Percentiles rank a stretch among this genome's conserved stretches.
These are phyloP conservation scores for Debaryomycetaceae sp. DNA, from an alignment of 1,139 yeast species.

Conservation along the genomic window DNA sequence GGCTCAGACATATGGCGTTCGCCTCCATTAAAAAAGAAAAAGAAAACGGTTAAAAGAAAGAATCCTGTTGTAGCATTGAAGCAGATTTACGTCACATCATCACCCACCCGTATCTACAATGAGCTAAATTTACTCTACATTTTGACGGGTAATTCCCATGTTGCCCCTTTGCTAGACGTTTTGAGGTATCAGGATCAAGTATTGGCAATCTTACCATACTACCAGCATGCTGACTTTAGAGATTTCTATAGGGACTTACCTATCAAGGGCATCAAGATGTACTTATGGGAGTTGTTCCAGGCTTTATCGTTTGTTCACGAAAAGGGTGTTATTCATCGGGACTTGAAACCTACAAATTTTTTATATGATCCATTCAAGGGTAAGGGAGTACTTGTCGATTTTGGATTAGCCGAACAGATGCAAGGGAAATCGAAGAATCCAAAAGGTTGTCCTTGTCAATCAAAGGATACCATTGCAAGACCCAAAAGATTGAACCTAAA, in stretches of 20 bases:
- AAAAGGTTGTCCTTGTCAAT: slow-evolving; percentile 29
- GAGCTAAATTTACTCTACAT: slow-evolving; percentile 76
- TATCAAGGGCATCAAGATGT: slow-evolving; percentile 71
- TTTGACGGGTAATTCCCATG: slow-evolving; percentile 64
- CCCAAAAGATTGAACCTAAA: slow-evolving; percentile 39
- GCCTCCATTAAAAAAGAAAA: slow-evolving; percentile 36
- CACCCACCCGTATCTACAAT: slow-evolving; percentile 85
- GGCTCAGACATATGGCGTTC: slow-evolving; percentile 45
- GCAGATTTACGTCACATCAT: slow-evolving; percentile 90
- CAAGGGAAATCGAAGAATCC: slow-evolving; percentile 12
- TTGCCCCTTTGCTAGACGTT: slow-evolving; percentile 89
- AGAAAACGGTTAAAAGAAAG: slow-evolving; percentile 18
- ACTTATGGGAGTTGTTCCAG: slow-evolving; percentile 73
- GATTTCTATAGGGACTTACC: slow-evolving; percentile 81
- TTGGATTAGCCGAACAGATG: slow-evolving; percentile 77
- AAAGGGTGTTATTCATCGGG: slow-evolving; percentile 79
- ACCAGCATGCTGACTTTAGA: slow-evolving; percentile 87
- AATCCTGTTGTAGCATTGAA: slow-evolving; percentile 81
- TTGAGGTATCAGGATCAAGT: slow-evolving; percentile 87
- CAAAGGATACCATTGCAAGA: slow-evolving; percentile 22
- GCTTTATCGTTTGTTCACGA: slow-evolving; percentile 76
- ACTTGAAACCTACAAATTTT: slow-evolving; percentile 87
- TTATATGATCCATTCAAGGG: slow-evolving; percentile 72
- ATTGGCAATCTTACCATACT: slow-evolving; percentile 86
- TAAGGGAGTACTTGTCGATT: slow-evolving; percentile 84